Percentiles rank a stretch among this genome's conserved stretches.
Evolutionary conservation across 1,284 basidiomycete species (phyloP).

Genomic region (Trametes pubescens): DNA sequence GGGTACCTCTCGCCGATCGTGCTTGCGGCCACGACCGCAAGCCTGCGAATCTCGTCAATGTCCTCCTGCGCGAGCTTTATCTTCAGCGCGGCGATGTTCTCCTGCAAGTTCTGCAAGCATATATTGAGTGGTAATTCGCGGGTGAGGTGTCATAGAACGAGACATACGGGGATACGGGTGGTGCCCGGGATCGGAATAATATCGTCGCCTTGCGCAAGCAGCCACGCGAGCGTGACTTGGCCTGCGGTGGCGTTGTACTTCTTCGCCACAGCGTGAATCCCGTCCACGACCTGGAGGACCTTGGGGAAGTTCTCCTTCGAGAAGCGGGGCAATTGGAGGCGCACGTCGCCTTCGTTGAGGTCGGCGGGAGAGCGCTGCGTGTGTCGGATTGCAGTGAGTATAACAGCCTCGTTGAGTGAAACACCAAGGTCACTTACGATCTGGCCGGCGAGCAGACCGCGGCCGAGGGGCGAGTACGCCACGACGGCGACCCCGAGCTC

Average conservation of each 20-base stretch:
- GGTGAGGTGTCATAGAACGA: too few relatives aligned
- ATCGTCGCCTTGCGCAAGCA: conserved; percentile 47
- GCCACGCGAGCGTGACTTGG: conserved; percentile 55
- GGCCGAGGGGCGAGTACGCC: conserved; percentile 52
- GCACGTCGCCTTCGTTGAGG: conserved; percentile 58
- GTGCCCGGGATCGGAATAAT: conserved; percentile 51
- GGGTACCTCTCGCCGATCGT: conserved; percentile 32
- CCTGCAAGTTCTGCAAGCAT: conserved; percentile 50
- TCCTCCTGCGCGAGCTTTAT: conserved; percentile 46
- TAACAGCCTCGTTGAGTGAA: neutral
- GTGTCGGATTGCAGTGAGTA: conserved; percentile 21
- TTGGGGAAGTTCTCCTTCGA: conserved; percentile 54
- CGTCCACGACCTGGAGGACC: conserved; percentile 51
- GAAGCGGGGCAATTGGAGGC: conserved; percentile 47
- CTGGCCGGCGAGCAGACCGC: conserved; percentile 63
- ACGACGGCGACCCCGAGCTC: conserved; percentile 46
- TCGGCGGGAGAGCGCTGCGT: conserved; percentile 56
- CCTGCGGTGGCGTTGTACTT: conserved; percentile 47
- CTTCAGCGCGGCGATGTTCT: conserved; percentile 47
- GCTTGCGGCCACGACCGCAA: conserved; percentile 39
- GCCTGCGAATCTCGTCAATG: conserved; percentile 43
- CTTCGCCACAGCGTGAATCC: conserved; percentile 44
- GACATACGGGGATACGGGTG: conserved; percentile 31
- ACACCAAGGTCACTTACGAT: conserved; percentile 46
- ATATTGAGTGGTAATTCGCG: neutral